Evolutionary conservation across 2,329 filamentous ascomycete genomes (phyloP).

Genomic region (Neofusicoccum ribis): DNA sequence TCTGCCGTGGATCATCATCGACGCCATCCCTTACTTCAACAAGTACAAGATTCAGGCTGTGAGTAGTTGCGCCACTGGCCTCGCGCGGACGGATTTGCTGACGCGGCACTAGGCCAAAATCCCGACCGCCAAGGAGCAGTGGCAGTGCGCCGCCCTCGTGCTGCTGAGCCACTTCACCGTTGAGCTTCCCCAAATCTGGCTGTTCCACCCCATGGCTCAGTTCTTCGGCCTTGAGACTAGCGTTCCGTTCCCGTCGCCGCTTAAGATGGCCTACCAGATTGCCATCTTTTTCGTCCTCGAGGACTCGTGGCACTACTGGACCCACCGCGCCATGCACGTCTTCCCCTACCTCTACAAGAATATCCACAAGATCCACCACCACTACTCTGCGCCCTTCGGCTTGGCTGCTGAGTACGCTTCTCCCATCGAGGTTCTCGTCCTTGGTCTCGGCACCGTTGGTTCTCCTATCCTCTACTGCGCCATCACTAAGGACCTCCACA

Average conservation of each 20-base stretch:
- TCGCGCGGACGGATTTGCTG: not conserved
- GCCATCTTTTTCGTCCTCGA: slow-evolving; percentile 93
- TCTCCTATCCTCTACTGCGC: slow-evolving; percentile 81
- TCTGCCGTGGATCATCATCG: slow-evolving; percentile 90
- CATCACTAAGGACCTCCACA: slow-evolving; percentile 83
- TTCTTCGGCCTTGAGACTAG: slow-evolving; percentile 85
- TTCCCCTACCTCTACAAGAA: slow-evolving; percentile 85
- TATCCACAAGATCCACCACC: slow-evolving; percentile 99
- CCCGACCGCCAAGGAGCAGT: slow-evolving; percentile 90
- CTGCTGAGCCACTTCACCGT: slow-evolving; percentile 96
- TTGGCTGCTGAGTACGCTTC: slow-evolving; percentile 96
- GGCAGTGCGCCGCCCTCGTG: slow-evolving; percentile 89
- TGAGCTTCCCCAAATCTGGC: slow-evolving; percentile 97
- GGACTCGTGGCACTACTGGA: slow-evolving; percentile 98
- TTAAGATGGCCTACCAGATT: slow-evolving; percentile 89
- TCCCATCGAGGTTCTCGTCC: slow-evolving; percentile 92
- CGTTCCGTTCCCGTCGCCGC: slow-evolving; percentile 83
- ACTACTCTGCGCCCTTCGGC: slow-evolving; percentile 96
- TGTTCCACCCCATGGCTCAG: slow-evolving; percentile 96
- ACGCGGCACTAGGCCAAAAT: slow-evolving; percentile 65
- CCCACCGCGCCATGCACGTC: slow-evolving; percentile 89
- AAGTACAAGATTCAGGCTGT: slow-evolving; percentile 93
- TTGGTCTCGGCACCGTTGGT: slow-evolving; percentile 83
- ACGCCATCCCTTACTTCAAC: slow-evolving; percentile 81
- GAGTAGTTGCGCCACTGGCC: slow-evolving; percentile 34